Percentiles rank a stretch among this genome's conserved stretches.
These are phyloP conservation scores for Epichloe gansuensis DNA, from an alignment of 2,329 filamentous ascomycete species.

Conservation along the genomic window DNA sequence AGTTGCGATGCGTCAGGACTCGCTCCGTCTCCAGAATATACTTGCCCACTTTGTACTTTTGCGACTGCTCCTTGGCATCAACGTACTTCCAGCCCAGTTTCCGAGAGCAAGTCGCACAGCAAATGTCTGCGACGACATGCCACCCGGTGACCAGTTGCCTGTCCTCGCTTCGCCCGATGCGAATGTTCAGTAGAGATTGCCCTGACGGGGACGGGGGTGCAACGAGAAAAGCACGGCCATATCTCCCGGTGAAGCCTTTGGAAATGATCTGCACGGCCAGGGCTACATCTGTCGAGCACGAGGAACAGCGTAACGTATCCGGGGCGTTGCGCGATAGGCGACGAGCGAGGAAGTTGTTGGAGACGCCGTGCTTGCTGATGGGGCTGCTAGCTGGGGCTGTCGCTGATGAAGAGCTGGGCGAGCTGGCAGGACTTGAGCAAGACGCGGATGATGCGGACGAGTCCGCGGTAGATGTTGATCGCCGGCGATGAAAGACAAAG, in stretches of 20 bases:
- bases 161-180: slow-evolving; percentile 39
- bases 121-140: slow-evolving; percentile 52
- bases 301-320: slow-evolving; percentile 44
- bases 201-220: slow-evolving; percentile 21
- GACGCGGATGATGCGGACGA: slow-evolving; percentile 16
- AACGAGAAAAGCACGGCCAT: slow-evolving; percentile 51
- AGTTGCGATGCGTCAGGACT: slow-evolving; percentile 37
- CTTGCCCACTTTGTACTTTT: slow-evolving; percentile 57
- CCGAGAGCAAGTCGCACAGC: slow-evolving; percentile 39
- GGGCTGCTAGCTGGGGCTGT: slow-evolving; percentile 18
- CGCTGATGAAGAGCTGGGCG: slow-evolving; percentile 15
- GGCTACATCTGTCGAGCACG: slow-evolving; percentile 48
- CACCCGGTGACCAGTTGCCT: slow-evolving; percentile 48
- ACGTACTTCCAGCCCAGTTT: slow-evolving; percentile 58
- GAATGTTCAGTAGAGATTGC: slow-evolving; percentile 38
- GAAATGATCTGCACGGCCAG: slow-evolving; percentile 48
- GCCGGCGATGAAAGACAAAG: slow-evolving; percentile 33
- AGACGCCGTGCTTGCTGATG: slow-evolving; percentile 7
- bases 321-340: slow-evolving; percentile 32
- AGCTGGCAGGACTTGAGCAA: slow-evolving; percentile 13
- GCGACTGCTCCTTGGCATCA: slow-evolving; percentile 43
- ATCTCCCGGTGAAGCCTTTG: slow-evolving; percentile 53
- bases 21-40: slow-evolving; percentile 52
- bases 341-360: background rate
- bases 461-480: slow-evolving; percentile 17